phyloP scores from a whole-genome alignment of 2,329 filamentous ascomycete genomes.

The Diaporthe ilicicola region DNA sequence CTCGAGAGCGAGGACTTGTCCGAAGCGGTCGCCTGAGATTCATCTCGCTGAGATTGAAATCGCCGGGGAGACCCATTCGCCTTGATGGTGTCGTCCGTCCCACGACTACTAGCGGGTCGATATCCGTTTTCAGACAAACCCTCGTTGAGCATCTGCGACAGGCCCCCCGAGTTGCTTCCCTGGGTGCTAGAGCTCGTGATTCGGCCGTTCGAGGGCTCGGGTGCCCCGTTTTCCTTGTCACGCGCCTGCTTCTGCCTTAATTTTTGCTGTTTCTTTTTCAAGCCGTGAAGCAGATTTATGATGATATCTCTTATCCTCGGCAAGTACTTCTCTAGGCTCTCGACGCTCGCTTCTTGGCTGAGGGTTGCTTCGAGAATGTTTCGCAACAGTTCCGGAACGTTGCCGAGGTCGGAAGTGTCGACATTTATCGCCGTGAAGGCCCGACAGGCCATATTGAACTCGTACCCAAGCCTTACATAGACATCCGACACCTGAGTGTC shows the following conservation, averaged over 20 bases:
- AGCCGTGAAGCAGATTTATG: constrained; percentile 92
- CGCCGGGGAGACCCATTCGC: constrained; percentile 57
- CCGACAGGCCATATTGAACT: constrained; percentile 98
- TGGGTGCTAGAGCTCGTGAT: constrained; percentile 68
- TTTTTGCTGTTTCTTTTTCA: constrained; percentile 97
- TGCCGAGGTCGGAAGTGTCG: constrained; percentile 91
- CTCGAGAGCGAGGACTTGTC: constrained; percentile 77
- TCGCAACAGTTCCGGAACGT: constrained; percentile 90
- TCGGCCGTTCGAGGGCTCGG: constrained; percentile 45
- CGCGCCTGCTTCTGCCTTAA: constrained; percentile 71
- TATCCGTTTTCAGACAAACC: constrained; percentile 62
- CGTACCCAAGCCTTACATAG: constrained; percentile 95
- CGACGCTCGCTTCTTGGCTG: constrained; percentile 93
- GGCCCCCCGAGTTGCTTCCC: constrained; percentile 61
- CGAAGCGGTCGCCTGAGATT: constrained; percentile 60
- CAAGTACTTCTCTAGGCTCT: constrained; percentile 92
- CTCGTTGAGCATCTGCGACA: constrained; percentile 68
- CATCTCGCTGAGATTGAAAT: constrained; percentile 58
- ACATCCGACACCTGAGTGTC: constrained; percentile 98
- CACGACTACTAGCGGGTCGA: constrained; percentile 46
- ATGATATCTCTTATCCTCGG: constrained; percentile 98
- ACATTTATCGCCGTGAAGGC: constrained; percentile 98
- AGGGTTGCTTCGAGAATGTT: constrained; percentile 94
- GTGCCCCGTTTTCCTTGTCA: constrained; percentile 57
- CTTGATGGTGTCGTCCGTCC: constrained; percentile 42